A percentile compares a stretch with the other conserved stretches of the same genome.
phyloP scores from a whole-genome alignment of 768 basidiomycete species.

The Rhizopogon vesiculosus region DNA sequence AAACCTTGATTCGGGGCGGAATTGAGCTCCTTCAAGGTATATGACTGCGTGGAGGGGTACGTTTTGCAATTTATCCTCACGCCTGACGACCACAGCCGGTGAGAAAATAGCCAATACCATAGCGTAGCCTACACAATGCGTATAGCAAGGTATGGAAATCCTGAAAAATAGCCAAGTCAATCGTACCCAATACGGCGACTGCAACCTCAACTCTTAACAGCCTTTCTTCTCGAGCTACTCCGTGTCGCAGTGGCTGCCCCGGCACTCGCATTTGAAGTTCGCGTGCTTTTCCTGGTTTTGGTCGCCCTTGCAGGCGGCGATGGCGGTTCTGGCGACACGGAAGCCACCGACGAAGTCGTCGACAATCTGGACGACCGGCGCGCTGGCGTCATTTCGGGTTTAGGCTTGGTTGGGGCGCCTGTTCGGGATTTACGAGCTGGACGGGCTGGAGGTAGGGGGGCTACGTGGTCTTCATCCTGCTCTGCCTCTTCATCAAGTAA shows the following conservation, averaged over 20 bases:
- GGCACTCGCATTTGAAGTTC: conserved; percentile 5
- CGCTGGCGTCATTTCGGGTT: conserved; percentile 17
- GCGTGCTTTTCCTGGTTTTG: conserved; percentile 17
- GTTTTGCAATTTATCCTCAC: too few relatives aligned
- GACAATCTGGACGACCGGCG: conserved; percentile 38
- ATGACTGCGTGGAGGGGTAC: too few relatives aligned
- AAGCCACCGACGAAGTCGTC: conserved; percentile 20
- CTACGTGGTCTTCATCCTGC: conserved; percentile 25
- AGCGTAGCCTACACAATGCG: neutral
- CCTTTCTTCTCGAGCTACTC: conserved; percentile 26
- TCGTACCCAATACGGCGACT: neutral
- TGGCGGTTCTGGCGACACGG: conserved; percentile 30
- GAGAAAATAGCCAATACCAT: too few relatives aligned
- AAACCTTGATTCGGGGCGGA: too few relatives aligned
- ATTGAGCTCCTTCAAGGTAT: too few relatives aligned
- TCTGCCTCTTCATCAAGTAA: conserved; percentile 35
- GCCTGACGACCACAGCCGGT: too few relatives aligned
- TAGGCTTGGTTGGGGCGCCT: conserved; percentile 10
- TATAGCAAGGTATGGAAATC: neutral
- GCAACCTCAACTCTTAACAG: neutral
- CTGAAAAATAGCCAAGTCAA: neutral
- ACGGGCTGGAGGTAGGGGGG: conserved; percentile 25
- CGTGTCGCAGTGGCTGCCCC: conserved; percentile 18
- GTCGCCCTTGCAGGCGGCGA: conserved; percentile 13
- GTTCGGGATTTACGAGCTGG: conserved; percentile 7